A percentile compares a stretch with the other conserved stretches of the same genome.
phyloP scores from a whole-genome alignment of 139 green algal species.

The Auxenochlorella pyrenoidosa region DNA sequence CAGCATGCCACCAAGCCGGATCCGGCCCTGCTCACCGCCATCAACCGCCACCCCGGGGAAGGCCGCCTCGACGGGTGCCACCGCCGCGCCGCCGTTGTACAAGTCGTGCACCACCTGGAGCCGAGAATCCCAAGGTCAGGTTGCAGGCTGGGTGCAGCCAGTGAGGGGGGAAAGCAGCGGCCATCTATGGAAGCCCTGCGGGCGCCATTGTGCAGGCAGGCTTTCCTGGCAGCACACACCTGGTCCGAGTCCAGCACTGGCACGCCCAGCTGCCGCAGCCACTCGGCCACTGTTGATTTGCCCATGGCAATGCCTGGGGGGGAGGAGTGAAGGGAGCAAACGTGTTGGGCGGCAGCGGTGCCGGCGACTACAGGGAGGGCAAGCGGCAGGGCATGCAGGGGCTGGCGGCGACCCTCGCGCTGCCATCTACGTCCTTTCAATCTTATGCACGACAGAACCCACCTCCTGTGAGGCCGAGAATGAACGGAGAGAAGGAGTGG shows the following conservation, averaged over 20 bases:
- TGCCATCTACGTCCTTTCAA: neutral
- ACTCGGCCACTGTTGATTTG: conserved; percentile 68
- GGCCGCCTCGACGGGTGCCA: neutral
- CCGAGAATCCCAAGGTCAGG: neutral
- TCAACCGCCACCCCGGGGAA: conserved; percentile 21
- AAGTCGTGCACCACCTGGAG: conserved; percentile 33
- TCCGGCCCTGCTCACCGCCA: conserved; percentile 6
- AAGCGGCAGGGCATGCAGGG: neutral
- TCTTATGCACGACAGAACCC: neutral
- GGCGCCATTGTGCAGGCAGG: neutral
- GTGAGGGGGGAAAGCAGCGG: neutral
- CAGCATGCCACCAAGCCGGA: no score
- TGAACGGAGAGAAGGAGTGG: neutral
- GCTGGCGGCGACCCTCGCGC: neutral
- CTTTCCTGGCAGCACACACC: conserved; percentile 41
- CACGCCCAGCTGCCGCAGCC: conserved; percentile 51
- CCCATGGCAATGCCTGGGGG: conserved; percentile 80
- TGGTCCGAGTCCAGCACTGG: conserved; percentile 78
- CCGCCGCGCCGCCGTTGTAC: conserved; percentile 27
- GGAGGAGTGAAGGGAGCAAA: no score
- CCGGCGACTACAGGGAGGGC: neutral
- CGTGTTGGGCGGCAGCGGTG: neutral
- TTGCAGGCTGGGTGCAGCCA: no score
- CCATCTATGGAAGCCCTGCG: neutral
- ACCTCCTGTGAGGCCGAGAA: conserved; percentile 20